Base-by-base conservation (phyloP, 192 early-diverging fungal species). In the Phlyctochytrium bullatum region DNA sequence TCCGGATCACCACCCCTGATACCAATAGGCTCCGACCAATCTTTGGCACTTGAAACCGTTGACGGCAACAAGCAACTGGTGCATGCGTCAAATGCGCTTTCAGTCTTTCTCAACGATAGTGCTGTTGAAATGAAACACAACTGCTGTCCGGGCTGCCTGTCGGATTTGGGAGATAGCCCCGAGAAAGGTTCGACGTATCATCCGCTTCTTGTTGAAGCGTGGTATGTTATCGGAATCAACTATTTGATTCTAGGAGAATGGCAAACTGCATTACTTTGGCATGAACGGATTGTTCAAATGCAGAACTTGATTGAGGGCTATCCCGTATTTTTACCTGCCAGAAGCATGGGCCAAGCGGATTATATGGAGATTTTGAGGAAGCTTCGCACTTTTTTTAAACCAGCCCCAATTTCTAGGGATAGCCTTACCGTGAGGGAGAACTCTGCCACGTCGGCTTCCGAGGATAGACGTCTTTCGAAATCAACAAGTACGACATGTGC, bases 341-440 rank as follows among this genome's bases (percentile, higher is more conserved):
- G 78, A 2, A 67, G 72, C 28, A 80, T 80, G 75, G 59, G 68
- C 34, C 78, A 80, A 36, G 72, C 76, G 23, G 75, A 80, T 56
- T 80, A 78, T 58, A 62, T 66, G 3, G 75, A 80, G 66, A 64
- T 74, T 51, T 0, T 77, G 59, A 57, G 36, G 28, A 30, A 63
- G 34, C 36, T 76, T 4, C 28, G 73, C 17, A 69, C 54, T 52
- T 54, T 59, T 2, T 31, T 34, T 2, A n/a, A 61, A 57, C 31
- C 62, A n/a, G n/a, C n/a, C n/a, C n/a, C n/a, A n/a, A n/a, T n/a
- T n/a, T n/a, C n/a, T n/a, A n/a, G n/a, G n/a, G n/a, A n/a, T n/a
- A n/a, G n/a, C n/a, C n/a, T n/a, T n/a, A n/a, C n/a, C n/a, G n/a
- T n/a, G n/a, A n/a, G n/a, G n/a, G n/a, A n/a, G n/a, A n/a, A n/a